Base-by-base conservation (phyloP, 768 basidiomycete species). In the Hygrocybe punicea region DNA sequence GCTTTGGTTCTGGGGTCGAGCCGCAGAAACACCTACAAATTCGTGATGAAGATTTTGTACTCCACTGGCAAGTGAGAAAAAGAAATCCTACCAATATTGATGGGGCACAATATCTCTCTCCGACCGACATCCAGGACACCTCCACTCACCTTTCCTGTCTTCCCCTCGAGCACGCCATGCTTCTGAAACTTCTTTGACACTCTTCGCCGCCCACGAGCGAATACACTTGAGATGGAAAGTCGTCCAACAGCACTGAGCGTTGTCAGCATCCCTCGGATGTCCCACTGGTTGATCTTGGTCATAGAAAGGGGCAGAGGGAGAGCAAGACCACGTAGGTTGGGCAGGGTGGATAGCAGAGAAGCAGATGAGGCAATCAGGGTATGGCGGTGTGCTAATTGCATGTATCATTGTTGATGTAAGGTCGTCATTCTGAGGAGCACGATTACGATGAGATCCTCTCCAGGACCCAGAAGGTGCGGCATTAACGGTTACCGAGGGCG, bases 151-250 rank as follows among this genome's bases (percentile, higher is more conserved):
- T 13, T 73, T 75, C 54, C 79, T 76, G 10, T 82, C 77, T 62
- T 89, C 86, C 7, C 89, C 89, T 50, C 87, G 74, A 6, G 83
- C 83, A 14, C 79, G 78, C 85, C 83, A 91, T 0, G 89, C 93
- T 50, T 85, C 88, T 56, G 76, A 77, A 11, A 86, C 63, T 11
- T 86, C 88, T 66, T 87, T 86, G 49, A 86, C 84, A 64, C 86
- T 90, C 72, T 91, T 90, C 25, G 78, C 73, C 0, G 93, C 93
- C 96, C 96, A 98, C 1, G 88, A 81, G 7, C 82, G 79, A 62
- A 98, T 89, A 64, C 96, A 98, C 62, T 86, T 87, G 21, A 96
- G 76, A 71, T 98, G 96, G 65, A 97, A 94, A 0, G 91, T 85
- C 10, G 84, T 90, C 85, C 90, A 96, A 65, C 96, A 98, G 63